phyloP scores from a whole-genome alignment of 2,329 filamentous ascomycete genomes.

The Fusarium cyanostomum region DNA sequence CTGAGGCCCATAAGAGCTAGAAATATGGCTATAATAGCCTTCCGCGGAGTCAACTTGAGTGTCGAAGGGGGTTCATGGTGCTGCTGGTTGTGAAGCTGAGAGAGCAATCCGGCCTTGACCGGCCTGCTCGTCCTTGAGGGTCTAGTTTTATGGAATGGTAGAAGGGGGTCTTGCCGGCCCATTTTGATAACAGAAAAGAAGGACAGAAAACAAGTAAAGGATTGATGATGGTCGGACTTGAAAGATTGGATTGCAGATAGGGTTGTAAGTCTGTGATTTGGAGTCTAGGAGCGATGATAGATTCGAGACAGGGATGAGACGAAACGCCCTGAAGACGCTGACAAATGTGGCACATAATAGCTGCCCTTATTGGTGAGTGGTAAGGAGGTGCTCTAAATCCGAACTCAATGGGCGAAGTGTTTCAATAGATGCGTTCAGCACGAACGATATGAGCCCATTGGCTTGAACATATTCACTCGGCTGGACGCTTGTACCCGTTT shows the following conservation, averaged over 20 bases:
- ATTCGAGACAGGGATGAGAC: conserved; percentile 22
- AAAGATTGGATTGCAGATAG: background rate
- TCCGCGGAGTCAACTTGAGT: conserved; percentile 41
- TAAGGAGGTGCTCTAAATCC: no score
- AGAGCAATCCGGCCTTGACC: conserved; percentile 32
- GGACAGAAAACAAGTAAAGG: background rate
- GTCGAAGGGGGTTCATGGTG: conserved; percentile 30
- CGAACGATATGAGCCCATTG: no score
- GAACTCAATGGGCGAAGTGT: no score
- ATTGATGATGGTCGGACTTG: background rate
- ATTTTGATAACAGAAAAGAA: conserved; percentile 12
- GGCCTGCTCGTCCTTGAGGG: conserved; percentile 23
- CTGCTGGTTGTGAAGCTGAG: conserved; percentile 32
- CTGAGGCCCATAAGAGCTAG: conserved; percentile 42
- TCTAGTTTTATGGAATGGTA: conserved; percentile 29
- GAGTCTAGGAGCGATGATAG: background rate
- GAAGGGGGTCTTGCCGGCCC: conserved; percentile 36
- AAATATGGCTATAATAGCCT: conserved; percentile 36
- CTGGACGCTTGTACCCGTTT: background rate
- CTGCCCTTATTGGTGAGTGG: background rate
- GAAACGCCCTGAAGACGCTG: conserved; percentile 22
- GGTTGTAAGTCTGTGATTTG: background rate
- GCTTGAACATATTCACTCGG: background rate
- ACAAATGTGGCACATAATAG: conserved; percentile 20
- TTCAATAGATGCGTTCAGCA: no score